These are phyloP conservation scores for Pseudogymnoascus sp. DNA, from an alignment of 2,329 filamentous ascomycete species.

Conservation along the genomic window DNA sequence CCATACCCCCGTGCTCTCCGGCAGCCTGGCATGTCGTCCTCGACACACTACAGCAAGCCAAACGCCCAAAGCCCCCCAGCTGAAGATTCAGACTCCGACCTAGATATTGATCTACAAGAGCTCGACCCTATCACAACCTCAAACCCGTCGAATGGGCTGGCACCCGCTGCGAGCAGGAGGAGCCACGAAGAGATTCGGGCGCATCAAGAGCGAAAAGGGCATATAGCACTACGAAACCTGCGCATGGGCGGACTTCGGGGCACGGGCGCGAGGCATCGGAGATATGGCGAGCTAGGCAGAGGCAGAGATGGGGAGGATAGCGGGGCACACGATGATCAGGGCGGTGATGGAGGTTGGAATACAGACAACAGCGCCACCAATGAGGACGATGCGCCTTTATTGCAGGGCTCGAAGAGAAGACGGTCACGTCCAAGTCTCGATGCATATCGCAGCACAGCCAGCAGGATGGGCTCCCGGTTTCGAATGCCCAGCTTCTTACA, in stretches of 20 bases:
- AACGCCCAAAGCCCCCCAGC: constrained; percentile 52
- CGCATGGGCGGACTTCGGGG: constrained; percentile 60
- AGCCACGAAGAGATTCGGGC: constrained; percentile 26
- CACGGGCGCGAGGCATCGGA: constrained; percentile 43
- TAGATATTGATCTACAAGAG: constrained; percentile 72
- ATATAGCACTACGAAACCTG: constrained; percentile 66
- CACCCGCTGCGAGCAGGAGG: constrained; percentile 27
- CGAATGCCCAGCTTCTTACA: constrained; percentile 65
- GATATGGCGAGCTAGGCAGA: constrained; percentile 56
- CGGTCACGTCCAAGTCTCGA: constrained; percentile 33
- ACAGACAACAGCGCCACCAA: constrained; percentile 52
- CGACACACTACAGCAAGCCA: constrained; percentile 30
- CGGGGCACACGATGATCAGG: constrained; percentile 58
- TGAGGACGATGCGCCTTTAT: constrained; percentile 69
- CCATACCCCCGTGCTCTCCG: not conserved
- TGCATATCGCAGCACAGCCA: constrained; percentile 37
- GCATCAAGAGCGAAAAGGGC: constrained; percentile 33
- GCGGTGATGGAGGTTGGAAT: constrained; percentile 42
- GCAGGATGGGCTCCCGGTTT: constrained; percentile 47
- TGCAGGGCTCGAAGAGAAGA: constrained; percentile 38
- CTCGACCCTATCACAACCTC: constrained; percentile 54
- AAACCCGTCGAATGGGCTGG: constrained; percentile 21
- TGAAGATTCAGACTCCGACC: constrained; percentile 69
- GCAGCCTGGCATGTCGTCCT: constrained; percentile 29
- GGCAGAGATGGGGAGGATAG: constrained; percentile 54